Evolutionary conservation across 108 stramenopile species (phyloP).

Genomic region (Pseudonitzschia multistriata): DNA sequence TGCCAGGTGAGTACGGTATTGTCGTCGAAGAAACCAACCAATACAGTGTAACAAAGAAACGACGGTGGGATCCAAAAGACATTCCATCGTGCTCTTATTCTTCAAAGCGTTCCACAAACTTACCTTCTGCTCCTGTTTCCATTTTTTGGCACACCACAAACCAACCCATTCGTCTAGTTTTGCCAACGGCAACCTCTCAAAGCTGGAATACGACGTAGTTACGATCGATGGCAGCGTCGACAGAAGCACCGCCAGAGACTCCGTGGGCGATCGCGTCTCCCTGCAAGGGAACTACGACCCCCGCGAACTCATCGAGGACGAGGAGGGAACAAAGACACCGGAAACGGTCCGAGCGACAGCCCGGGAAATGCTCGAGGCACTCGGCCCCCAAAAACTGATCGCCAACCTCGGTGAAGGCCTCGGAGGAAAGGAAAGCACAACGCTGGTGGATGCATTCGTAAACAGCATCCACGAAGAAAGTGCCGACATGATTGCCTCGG

Average conservation of each 20-base stretch:
- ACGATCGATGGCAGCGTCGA: conserved; percentile 89
- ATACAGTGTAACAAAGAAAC: not conserved
- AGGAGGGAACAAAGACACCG: conserved; percentile 53
- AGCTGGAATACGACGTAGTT: conserved; percentile 87
- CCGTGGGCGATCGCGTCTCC: conserved; percentile 55
- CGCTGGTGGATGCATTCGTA: conserved; percentile 83
- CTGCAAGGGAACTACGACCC: conserved; percentile 95
- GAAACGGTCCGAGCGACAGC: conserved; percentile 76
- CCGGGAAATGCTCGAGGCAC: conserved; percentile 64
- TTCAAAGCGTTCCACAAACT: too few species aligned
- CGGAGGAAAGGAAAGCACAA: conserved; percentile 90
- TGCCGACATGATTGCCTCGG: conserved; percentile 57
- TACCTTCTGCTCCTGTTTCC: too few species aligned
- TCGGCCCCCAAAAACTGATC: conserved; percentile 89
- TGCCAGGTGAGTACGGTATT: conserved; percentile 33
- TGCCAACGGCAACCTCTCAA: conserved; percentile 65
- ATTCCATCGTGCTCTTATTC: too few species aligned
- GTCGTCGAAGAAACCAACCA: not conserved
- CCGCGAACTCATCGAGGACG: conserved; percentile 56
- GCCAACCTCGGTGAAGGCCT: conserved; percentile 95
- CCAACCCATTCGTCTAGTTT: conserved; percentile 28
- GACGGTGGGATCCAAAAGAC: too few species aligned
- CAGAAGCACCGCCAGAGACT: conserved; percentile 54
- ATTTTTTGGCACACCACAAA: not conserved
- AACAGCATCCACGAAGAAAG: conserved; percentile 88